Percentiles rank a stretch among this genome's conserved stretches.
phyloP scores from a whole-genome alignment of 163 green algal species.

The Chlamydomonas reinhardtii region DNA sequence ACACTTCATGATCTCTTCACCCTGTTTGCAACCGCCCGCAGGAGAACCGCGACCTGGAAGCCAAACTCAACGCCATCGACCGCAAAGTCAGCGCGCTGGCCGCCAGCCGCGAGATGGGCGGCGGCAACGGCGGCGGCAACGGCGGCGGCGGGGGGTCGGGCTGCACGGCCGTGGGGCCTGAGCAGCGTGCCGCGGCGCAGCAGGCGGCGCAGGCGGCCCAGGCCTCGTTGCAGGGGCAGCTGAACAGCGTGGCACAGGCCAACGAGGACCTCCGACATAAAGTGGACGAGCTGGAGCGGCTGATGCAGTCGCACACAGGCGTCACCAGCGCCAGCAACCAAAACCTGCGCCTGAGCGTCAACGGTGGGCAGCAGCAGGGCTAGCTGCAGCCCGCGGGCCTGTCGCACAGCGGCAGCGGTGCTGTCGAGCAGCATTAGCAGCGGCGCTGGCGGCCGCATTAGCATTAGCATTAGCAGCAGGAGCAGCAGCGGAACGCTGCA shows the following conservation, averaged over 20 bases:
- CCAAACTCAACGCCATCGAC: conserved; percentile 29
- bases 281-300: conserved; percentile 37
- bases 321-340: no score
- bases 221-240: neutral
- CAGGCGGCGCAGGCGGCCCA: neutral
- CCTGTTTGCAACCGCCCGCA: neutral
- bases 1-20: no score
- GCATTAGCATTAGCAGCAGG: no score
- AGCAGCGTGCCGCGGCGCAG: neutral
- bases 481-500: no score
- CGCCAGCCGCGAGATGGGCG: neutral
- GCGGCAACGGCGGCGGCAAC: neutral
- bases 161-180: no score
- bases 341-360: no score
- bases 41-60: conserved; percentile 36
- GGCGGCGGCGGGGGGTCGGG: no score
- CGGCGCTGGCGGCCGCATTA: no score
- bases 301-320: neutral
- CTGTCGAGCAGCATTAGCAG: no score
- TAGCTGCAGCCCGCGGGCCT: neutral
- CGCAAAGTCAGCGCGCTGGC: neutral
- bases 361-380: neutral
- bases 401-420: no score
- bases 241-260: conserved; percentile 20
- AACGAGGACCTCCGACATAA: conserved; percentile 37